Evolutionary conservation across 2,329 filamentous ascomycete species (phyloP), one percentile per base, ranked within the genome.

Genomic region (Botrytis byssoidea): DNA sequence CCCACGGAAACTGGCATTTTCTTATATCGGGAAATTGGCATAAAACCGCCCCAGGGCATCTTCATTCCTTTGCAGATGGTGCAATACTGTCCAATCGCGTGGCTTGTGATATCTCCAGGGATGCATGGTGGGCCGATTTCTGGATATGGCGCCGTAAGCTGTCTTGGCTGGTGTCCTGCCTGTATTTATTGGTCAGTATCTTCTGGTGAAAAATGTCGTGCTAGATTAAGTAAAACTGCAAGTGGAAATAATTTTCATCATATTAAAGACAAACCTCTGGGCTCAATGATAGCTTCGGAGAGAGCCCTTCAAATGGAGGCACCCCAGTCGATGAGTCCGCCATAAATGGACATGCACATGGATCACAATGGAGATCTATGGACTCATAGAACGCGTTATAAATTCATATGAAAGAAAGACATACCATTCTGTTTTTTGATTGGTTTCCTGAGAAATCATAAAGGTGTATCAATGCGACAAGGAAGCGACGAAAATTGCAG

Each of bases 121-220:
- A 37, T n/a, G 25, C 66, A 68, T 68, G 35, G 48, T 42, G 66
- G 4, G 18, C 37, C 66, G 16, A 37, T 10, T 1, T 57, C 16
- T 4, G 66, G 66, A 42, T 68, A 68, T 16, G n/a, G 48, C 14
- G 40, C 32, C 1, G 35, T 29, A 35, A 68, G 66, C 29, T 57
- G 35, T 22, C 66, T 22, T 5, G 66, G 66, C 55, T 68, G 66
- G 25, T 68, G 20, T 68, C 66, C 66, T 55, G 66, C 66, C 66
- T 68, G 66, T 5, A 35, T 55, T 42, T 5, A 12, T 29, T 5
- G 3, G 35, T 68, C 29, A 68, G 66, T 32, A 29, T 57, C 8
- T 57, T 3, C 9, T 8, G 10, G 16, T 16, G 20, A 55, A 18
- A 4, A 42, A 16, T 1, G 9, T 16, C 0, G 4, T 29, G 25